Evolutionary conservation across 768 basidiomycete species (phyloP).

Genomic region (Lactarius evosmus): DNA sequence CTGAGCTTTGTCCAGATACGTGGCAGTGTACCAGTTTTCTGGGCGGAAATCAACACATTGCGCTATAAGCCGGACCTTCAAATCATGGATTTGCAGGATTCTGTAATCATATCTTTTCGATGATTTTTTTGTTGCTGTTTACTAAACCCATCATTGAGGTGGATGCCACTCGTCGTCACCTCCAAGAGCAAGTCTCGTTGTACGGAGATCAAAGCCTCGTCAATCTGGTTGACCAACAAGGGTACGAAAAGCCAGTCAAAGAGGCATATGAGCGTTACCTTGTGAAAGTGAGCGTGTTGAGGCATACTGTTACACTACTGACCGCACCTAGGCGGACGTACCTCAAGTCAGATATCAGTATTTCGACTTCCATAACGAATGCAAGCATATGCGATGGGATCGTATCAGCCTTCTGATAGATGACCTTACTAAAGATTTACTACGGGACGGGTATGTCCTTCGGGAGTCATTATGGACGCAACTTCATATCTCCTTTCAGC

Average conservation of each 20-base stretch:
- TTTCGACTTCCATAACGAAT: slow-evolving; percentile 97
- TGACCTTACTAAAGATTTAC: slow-evolving; percentile 64
- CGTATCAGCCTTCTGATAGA: slow-evolving; percentile 82
- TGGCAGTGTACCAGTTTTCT: slow-evolving; percentile 91
- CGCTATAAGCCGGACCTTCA: slow-evolving; percentile 96
- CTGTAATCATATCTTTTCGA: slow-evolving; percentile 48
- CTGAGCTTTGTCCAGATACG: slow-evolving; percentile 91
- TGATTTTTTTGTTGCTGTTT: slow-evolving; percentile 1
- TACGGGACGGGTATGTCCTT: slow-evolving; percentile 57
- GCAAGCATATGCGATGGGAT: slow-evolving; percentile 93
- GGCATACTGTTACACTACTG: background rate
- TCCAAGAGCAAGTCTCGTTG: slow-evolving; percentile 62
- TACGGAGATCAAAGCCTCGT: slow-evolving; percentile 83
- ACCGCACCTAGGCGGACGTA: slow-evolving; percentile 49
- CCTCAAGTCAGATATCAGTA: slow-evolving; percentile 82
- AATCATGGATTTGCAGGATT: slow-evolving; percentile 88
- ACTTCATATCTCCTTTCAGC: slow-evolving; percentile 38
- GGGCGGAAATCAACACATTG: slow-evolving; percentile 94
- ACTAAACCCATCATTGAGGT: slow-evolving; percentile 44
- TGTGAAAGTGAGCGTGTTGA: slow-evolving; percentile 44
- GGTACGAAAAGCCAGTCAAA: slow-evolving; percentile 90
- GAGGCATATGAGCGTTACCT: slow-evolving; percentile 88
- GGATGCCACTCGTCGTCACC: slow-evolving; percentile 66
- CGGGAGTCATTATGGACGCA: background rate
- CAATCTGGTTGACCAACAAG: slow-evolving; percentile 92